Base-by-base conservation (phyloP, 345 rosid species). In the Euphorbia peplus region DNA sequence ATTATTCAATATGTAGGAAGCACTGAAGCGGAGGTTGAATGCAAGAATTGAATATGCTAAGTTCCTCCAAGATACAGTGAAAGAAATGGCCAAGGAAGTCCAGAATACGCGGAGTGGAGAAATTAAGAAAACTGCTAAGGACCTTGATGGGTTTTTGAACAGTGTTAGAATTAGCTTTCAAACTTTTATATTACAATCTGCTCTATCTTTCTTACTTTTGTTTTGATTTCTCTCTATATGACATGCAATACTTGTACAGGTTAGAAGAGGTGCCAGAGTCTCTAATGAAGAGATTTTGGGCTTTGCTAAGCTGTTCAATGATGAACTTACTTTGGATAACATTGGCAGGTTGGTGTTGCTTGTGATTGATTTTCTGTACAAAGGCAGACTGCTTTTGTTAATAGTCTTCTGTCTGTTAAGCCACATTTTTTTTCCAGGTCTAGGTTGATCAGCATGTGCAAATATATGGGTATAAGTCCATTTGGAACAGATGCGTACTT, bases 41-140 rank as follows among this genome's bases (percentile, higher is more conserved):
- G 98, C 98, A 42, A 93, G 98, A 78, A 89, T 93, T 74, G 97
- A 89, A 78, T 90, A 90, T 77, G 97, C 98, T 57, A 93, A 90
- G 87, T 72, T 72, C 59, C 70, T 72, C 35, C 75, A 72, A 76
- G 96, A 91, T 44, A 91, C 96, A 1, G 97, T 85, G 60, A 87
- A 79, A 80, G 96, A 89, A 86, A 91, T 91, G 97, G 96, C 97
- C 37, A 91, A 85, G 70, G 97, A 91, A 81, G 87, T 89, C 71
- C 88, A 89, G 68, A 89, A 86, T 71, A 83, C 96, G 4, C 81
- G 87, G 72, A 85, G 86, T 76, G 97, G 96, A 58, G 97, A 91
- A 57, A 44, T 72, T 32, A 64, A 57, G 65, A 47, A 72, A 72
- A 93, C 98, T 0, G 98, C 98, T 9, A 90, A 89, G 83, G 75